phyloP scores from a whole-genome alignment of 2,329 filamentous ascomycete species.

The Cadophora sp. region DNA sequence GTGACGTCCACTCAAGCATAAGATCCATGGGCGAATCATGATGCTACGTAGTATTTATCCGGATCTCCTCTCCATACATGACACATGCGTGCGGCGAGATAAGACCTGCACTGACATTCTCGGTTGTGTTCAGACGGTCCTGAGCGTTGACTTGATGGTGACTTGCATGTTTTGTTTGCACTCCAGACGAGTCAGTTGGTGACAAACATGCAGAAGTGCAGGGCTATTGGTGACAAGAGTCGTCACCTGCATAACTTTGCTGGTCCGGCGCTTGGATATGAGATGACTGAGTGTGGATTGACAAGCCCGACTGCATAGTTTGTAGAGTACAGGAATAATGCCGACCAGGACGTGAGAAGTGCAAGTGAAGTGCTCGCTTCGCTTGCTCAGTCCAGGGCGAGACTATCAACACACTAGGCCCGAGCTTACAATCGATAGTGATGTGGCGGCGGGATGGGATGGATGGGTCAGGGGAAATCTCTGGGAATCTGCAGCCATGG shows the following conservation, averaged over 20 bases:
- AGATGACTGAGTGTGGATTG: not conserved
- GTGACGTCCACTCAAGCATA: not conserved
- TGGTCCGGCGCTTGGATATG: not conserved
- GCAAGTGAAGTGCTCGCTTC: not conserved
- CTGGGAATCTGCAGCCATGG: too few species aligned
- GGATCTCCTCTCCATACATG: slow-evolving; percentile 1
- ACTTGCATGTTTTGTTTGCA: not conserved
- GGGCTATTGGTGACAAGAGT: not conserved
- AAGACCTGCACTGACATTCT: slow-evolving; percentile 1
- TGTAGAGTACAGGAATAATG: too few species aligned
- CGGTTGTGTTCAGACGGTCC: not conserved
- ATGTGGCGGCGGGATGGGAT: not conserved
- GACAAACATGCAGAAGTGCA: not conserved
- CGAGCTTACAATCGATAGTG: slow-evolving; percentile 14
- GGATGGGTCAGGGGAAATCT: too few species aligned
- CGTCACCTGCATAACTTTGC: not conserved
- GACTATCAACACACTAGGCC: slow-evolving; percentile 1
- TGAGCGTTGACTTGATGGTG: not conserved
- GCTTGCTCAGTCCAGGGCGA: too few species aligned
- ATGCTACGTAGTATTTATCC: not conserved
- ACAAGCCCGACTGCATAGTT: not conserved
- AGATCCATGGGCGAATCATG: slow-evolving; percentile 3
- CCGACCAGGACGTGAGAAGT: not conserved
- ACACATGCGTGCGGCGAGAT: not conserved
- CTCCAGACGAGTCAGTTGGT: slow-evolving; percentile 9